A percentile compares a stretch with the other conserved stretches of the same genome.
These are phyloP conservation scores for Alloteropsis semialata DNA, from an alignment of 176 grass and related monocot genomes.

Conservation along the genomic window DNA sequence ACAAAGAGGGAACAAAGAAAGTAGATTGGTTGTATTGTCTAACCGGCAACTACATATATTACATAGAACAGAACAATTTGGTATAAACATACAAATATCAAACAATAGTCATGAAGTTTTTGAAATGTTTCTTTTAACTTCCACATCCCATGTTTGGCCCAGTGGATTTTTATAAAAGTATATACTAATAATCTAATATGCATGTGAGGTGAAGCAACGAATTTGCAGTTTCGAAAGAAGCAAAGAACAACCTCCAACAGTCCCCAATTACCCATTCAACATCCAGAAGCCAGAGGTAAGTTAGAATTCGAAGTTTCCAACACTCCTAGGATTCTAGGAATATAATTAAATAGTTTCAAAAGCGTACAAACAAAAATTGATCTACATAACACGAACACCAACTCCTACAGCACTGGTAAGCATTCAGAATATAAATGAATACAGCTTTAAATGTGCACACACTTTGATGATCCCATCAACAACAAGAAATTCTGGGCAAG, in stretches of 20 bases:
- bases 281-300: background rate
- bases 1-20: background rate
- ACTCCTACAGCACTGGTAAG: background rate
- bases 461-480: background rate
- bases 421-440: background rate
- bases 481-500: background rate
- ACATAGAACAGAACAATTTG: constrained; percentile 7
- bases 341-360: background rate
- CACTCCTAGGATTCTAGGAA: background rate
- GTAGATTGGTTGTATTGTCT: background rate
- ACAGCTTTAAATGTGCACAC: background rate
- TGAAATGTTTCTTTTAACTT: constrained; percentile 9
- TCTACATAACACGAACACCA: background rate
- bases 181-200: background rate
- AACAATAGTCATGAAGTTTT: background rate
- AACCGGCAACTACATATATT: background rate
- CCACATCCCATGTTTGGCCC: background rate
- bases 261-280: no score
- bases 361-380: background rate
- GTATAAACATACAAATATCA: background rate
- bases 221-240: background rate
- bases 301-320: background rate
- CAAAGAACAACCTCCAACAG: background rate
- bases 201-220: background rate
- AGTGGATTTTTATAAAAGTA: background rate